Conservation (phyloP, 441 rosid genomes). For the Caryocar brasiliense region DNA sequence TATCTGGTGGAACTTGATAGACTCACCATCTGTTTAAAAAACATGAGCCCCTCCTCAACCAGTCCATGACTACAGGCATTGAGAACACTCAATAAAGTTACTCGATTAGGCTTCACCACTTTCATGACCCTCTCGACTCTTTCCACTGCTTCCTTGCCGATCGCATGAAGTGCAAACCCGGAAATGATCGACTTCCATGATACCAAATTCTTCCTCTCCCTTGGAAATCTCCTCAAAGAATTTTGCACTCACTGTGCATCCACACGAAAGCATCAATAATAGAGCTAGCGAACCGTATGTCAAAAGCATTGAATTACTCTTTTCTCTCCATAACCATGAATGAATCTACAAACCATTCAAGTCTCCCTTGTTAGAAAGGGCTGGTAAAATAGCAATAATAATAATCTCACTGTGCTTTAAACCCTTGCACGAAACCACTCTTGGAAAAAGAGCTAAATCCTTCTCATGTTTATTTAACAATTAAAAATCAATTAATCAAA, state of each 20-base stretch:
- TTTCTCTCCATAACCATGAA: conserved; percentile 57
- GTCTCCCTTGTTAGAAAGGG: conserved; percentile 43
- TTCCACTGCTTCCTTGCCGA: conserved; percentile 61
- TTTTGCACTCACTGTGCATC: conserved; percentile 48
- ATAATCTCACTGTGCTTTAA: conserved; percentile 55
- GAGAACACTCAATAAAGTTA: conserved; percentile 62
- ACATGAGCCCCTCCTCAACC: conserved; percentile 63
- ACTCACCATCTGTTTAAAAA: conserved; percentile 51
- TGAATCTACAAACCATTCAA: conserved; percentile 38
- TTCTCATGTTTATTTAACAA: too few species aligned
- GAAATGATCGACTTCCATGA: conserved; percentile 78
- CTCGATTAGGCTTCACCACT: conserved; percentile 50
- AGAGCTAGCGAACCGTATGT: conserved; percentile 57
- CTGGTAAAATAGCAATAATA: conserved; percentile 56
- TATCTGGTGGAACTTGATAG: conserved; percentile 40
- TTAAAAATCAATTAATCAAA: too few species aligned
- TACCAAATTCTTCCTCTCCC: conserved; percentile 48
- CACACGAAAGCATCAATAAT: conserved; percentile 64
- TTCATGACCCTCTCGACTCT: conserved; percentile 50
- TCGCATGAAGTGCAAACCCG: conserved; percentile 68
- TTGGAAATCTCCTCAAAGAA: conserved; percentile 41
- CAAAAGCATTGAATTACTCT: conserved; percentile 42
- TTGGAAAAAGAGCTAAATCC: conserved; percentile 53
- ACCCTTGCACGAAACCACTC: conserved; percentile 48
- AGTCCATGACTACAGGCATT: conserved; percentile 83